Evolutionary conservation across 805 yeast genomes (phyloP).

Genomic region (Limtongia smithiae): DNA sequence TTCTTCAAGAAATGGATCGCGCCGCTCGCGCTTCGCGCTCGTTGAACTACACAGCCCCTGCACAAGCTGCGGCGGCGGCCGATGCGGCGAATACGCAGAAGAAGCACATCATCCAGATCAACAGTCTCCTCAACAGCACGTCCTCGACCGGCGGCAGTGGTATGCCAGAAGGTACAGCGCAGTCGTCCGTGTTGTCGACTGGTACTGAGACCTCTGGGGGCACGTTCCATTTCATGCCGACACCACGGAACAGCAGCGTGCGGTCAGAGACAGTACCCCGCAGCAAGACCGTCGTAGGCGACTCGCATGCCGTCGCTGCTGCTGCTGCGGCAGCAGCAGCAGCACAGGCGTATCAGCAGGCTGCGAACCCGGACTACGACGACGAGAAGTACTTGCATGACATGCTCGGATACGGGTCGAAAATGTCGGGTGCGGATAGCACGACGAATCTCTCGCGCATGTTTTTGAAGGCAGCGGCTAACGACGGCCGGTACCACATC

Average conservation of each 20-base stretch:
- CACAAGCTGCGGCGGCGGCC: constrained; percentile 1
- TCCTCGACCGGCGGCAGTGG: background rate
- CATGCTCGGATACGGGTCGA: constrained; percentile 25
- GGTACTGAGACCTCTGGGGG: constrained; percentile 4
- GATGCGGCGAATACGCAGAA: constrained; percentile 4
- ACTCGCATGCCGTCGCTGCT: constrained; percentile 11
- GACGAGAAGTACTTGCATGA: constrained; percentile 26
- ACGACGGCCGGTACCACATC: constrained; percentile 27
- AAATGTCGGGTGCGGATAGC: constrained; percentile 16
- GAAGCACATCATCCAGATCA: constrained; percentile 23
- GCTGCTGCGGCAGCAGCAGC: constrained; percentile 21
- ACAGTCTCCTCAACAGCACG: constrained; percentile 17
- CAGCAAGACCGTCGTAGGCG: background rate
- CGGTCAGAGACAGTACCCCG: constrained; percentile 16
- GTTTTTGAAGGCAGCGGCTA: constrained; percentile 28
- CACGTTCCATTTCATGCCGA: constrained; percentile 20
- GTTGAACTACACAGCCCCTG: constrained; percentile 9
- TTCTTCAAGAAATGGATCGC: constrained; percentile 28
- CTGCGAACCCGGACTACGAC: constrained; percentile 23
- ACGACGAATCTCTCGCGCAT: constrained; percentile 22
- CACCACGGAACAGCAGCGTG: constrained; percentile 19
- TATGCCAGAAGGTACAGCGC: background rate
- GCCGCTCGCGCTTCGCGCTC: constrained; percentile 29
- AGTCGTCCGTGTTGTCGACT: constrained; percentile 4
- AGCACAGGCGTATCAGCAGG: constrained; percentile 16